Conservation (phyloP, 1,284 basidiomycete species). For the Abortiporus biennis region DNA sequence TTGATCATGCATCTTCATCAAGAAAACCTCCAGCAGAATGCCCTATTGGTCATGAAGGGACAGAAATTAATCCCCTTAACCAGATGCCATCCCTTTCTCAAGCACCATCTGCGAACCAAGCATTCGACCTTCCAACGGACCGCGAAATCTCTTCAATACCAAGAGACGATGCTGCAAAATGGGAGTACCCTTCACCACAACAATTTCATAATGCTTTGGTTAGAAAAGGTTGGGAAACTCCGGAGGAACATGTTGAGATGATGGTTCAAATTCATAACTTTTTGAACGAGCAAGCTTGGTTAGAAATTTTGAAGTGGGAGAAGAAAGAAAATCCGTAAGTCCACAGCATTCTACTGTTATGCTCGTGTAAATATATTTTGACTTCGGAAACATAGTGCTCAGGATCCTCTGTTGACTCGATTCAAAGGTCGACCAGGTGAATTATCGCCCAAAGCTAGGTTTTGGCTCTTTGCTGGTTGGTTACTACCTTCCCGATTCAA, state of each 20-base stretch:
- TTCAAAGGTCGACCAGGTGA: constrained; percentile 93
- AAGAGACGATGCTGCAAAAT: constrained; percentile 53
- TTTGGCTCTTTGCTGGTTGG: constrained; percentile 83
- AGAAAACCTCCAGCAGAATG: constrained; percentile 28
- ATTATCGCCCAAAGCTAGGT: constrained; percentile 81
- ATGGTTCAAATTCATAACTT: constrained; percentile 99
- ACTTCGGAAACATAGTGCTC: constrained; percentile 28
- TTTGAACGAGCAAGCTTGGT: constrained; percentile 95
- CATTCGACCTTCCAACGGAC: constrained; percentile 62
- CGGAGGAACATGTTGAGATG: constrained; percentile 92
- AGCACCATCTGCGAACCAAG: constrained; percentile 53
- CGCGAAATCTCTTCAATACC: constrained; percentile 85
- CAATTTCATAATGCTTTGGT: constrained; percentile 98
- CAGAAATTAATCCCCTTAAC: constrained; percentile 73
- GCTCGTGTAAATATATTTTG: constrained; percentile 9
- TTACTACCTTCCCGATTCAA: constrained; percentile 86
- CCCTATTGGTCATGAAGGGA: constrained; percentile 39
- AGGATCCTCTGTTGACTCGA: constrained; percentile 66
- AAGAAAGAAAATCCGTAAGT: constrained; percentile 53
- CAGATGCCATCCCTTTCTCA: constrained; percentile 86
- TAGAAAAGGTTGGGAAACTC: constrained; percentile 96
- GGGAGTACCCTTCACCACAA: constrained; percentile 98
- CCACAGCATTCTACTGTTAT: neutral
- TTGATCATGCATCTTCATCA: constrained; percentile 30
- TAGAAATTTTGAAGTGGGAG: constrained; percentile 95